Evolutionary conservation across 164 flowering plant genomes (phyloP), one percentile per base, ranked within the genome.

Genomic region (Vitis labrusca): DNA sequence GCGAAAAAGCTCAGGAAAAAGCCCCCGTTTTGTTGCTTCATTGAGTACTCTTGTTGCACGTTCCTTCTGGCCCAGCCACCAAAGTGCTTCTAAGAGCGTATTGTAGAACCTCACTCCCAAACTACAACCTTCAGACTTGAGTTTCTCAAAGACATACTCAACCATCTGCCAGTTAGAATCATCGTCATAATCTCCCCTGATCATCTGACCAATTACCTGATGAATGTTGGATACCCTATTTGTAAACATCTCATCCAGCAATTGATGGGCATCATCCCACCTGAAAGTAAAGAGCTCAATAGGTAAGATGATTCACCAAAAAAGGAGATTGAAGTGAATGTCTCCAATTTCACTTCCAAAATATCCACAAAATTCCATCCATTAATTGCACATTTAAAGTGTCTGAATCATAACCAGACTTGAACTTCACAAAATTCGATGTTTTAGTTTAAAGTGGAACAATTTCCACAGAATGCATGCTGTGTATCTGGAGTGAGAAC

Each of bases 161-260:
- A 91, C 99, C 88, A 94, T 94, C 82, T 91, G 95, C 99, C 97
- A 94, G 71, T 94, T 94, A 55, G 91, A 79, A n/a, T 79, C 88
- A 74, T 91, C 95, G 79, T 94, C 99, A 73, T 73, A 91, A 61
- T 92, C 93, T 63, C 99, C 99, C 72, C 73, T 90, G 64, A 92
- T 86, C 97, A 92, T 91, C 76, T 83, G 83, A 27, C 90, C 97
- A 32, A 88, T 89, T 23, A 92, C 97, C 80, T 94, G 95, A 79
- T 91, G 97, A 71, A 86, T 73, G 82, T 84, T 89, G n/a, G 99
- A 94, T 47, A 69, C 76, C 75, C 84, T 89, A 65, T 76, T 84
- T 56, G 81, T 79, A 16, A 81, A 67, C 97, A 94, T 94, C 81
- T 91, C 97, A 71, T 91, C 83, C 68, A 94, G 82, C 67, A 94